phyloP scores from a whole-genome alignment of 2,329 filamentous ascomycete genomes.

The Verticillium dahliae region DNA sequence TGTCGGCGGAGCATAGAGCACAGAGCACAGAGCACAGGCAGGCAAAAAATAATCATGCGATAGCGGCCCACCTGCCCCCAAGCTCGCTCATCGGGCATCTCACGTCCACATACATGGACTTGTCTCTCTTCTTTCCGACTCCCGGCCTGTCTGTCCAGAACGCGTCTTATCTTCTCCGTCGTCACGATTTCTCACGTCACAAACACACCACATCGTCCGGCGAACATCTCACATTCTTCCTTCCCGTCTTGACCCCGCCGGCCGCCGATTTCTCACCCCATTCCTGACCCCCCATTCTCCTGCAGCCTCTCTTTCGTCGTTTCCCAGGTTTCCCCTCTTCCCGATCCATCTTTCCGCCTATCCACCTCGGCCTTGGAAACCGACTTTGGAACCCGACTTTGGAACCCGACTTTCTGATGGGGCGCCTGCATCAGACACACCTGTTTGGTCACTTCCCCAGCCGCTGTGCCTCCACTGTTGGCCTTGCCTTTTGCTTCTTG shows the following conservation, averaged over 20 bases:
- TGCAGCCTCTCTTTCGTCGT: slow-evolving; percentile 1
- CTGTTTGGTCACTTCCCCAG: neutral
- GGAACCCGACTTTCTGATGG: slow-evolving; percentile 2
- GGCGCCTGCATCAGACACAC: slow-evolving; percentile 9
- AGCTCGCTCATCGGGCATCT: neutral
- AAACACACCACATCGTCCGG: slow-evolving; percentile 11
- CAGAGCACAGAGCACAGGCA: neutral
- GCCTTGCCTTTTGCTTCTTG: neutral
- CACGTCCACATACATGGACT: neutral
- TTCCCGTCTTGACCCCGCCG: slow-evolving; percentile 1
- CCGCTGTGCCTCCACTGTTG: neutral
- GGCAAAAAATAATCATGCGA: neutral
- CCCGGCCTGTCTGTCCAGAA: neutral
- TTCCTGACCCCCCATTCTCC: slow-evolving; percentile 2
- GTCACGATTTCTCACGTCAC: slow-evolving; percentile 6
- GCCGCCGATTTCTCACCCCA: neutral
- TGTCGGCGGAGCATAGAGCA: neutral
- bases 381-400: neutral
- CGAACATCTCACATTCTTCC: slow-evolving; percentile 12
- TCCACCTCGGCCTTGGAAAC: slow-evolving; percentile 1
- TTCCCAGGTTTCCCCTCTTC: slow-evolving; percentile 7
- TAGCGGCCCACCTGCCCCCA: neutral
- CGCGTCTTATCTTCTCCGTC: neutral
- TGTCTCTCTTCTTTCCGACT: neutral
- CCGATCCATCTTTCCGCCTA: neutral